Conservation (phyloP, 2,329 filamentous ascomycete species). For the Cryphonectria naterciae region DNA sequence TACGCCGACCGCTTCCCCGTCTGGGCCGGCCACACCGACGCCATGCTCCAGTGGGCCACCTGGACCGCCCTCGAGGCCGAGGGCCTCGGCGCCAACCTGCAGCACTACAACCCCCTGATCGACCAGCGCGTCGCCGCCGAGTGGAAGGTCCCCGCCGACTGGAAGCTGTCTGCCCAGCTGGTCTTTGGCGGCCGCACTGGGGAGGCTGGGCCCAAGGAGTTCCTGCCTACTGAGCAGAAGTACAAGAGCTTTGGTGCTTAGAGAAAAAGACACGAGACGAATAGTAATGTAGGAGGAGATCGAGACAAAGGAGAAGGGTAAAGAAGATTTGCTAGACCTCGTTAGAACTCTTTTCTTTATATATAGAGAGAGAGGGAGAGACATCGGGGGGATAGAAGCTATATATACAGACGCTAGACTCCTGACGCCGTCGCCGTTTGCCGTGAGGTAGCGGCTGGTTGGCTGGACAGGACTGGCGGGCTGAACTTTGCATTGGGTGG, state of each 20-base stretch:
- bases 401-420: background rate
- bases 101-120: constrained; percentile 91
- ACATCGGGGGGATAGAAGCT: background rate
- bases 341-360: background rate
- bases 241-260: constrained; percentile 67
- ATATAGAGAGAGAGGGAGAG: background rate
- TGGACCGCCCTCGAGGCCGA: constrained; percentile 85
- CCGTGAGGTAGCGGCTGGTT: background rate
- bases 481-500: constrained; percentile 5
- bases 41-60: constrained; percentile 79
- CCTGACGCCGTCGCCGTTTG: no score
- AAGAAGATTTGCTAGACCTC: background rate
- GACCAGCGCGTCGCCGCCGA: constrained; percentile 69
- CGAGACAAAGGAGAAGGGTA: background rate
- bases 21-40: constrained; percentile 78
- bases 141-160: constrained; percentile 73
- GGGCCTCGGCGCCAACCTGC: constrained; percentile 84
- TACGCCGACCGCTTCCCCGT: constrained; percentile 80
- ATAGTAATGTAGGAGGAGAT: background rate
- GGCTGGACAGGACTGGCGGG: background rate
- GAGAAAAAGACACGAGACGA: background rate
- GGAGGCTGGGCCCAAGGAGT: constrained; percentile 65
- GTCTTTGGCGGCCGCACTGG: constrained; percentile 74
- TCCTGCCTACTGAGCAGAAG: constrained; percentile 66
- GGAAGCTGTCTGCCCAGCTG: constrained; percentile 81